Evolutionary conservation across 768 basidiomycete species (phyloP).

Genomic region (Kwoniella pini): DNA sequence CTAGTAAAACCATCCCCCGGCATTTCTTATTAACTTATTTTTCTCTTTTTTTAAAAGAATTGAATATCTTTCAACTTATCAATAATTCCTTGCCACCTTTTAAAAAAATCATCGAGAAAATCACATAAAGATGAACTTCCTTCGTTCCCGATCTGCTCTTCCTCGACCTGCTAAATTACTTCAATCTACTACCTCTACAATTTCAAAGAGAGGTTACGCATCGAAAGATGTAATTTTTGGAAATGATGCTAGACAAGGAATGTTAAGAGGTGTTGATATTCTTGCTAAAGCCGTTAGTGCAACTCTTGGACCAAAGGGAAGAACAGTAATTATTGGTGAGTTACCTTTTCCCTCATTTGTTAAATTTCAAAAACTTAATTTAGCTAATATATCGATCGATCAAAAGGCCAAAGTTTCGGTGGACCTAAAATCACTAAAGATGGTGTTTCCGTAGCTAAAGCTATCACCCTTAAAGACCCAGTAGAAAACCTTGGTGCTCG

Average conservation of each 20-base stretch:
- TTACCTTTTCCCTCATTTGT: not conserved
- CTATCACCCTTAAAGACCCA: conserved; percentile 91
- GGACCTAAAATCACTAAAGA: conserved; percentile 90
- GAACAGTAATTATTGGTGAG: conserved; percentile 97
- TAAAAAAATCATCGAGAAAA: not conserved
- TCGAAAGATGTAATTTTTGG: conserved; percentile 92
- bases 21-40: not conserved
- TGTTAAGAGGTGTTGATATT: conserved; percentile 92
- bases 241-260: conserved; percentile 89
- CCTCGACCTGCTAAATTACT: conserved; percentile 46
- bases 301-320: conserved; percentile 95
- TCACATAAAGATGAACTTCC: conserved; percentile 30
- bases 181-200: conserved; percentile 27
- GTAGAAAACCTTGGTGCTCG: conserved; percentile 98
- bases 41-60: not conserved
- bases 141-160: conserved; percentile 46
- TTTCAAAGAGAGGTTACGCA: conserved; percentile 45
- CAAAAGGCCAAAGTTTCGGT: conserved; percentile 55
- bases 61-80: not conserved
- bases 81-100: not conserved
- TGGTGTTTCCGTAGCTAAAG: conserved; percentile 96
- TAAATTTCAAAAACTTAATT: not conserved
- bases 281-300: conserved; percentile 96
- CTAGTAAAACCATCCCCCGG: not conserved
- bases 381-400: not conserved